These are phyloP conservation scores for Colletotrichum lupini DNA, from an alignment of 2,329 filamentous ascomycete genomes.

Conservation along the genomic window DNA sequence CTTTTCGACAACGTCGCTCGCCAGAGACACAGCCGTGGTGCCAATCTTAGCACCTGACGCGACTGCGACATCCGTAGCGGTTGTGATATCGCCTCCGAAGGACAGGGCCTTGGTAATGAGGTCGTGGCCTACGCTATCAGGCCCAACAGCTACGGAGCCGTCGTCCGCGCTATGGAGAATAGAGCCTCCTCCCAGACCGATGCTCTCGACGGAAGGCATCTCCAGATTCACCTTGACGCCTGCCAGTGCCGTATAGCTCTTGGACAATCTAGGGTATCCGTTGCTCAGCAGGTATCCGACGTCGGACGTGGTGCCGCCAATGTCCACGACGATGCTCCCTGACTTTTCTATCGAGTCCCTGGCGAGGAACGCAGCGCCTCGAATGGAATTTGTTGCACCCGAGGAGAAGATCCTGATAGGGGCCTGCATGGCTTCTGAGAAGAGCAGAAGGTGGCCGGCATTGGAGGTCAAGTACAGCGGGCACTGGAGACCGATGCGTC, in stretches of 20 bases:
- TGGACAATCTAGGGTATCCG: constrained; percentile 39
- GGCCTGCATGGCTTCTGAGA: constrained; percentile 38
- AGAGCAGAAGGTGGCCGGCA: constrained; percentile 49
- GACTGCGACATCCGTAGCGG: constrained; percentile 41
- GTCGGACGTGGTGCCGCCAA: constrained; percentile 40
- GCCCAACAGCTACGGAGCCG: constrained; percentile 36
- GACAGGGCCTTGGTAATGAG: constrained; percentile 36
- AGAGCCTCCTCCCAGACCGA: constrained; percentile 39
- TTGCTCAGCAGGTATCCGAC: constrained; percentile 38
- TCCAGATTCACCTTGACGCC: constrained; percentile 40
- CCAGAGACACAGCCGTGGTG: constrained; percentile 1
- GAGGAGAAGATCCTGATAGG: constrained; percentile 40
- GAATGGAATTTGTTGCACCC: constrained; percentile 41
- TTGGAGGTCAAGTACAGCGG: constrained; percentile 62
- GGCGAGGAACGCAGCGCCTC: constrained; percentile 38
- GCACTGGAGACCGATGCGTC: constrained; percentile 49
- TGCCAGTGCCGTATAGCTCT: constrained; percentile 38
- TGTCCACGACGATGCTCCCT: constrained; percentile 38
- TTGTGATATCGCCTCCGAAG: constrained; percentile 39
- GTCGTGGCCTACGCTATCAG: constrained; percentile 41
- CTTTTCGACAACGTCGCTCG: constrained; percentile 6
- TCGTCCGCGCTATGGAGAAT: constrained; percentile 18
- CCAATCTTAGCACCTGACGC: constrained; percentile 15
- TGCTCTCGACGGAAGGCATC: constrained; percentile 41
- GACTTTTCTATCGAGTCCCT: constrained; percentile 20